Evolutionary conservation across 1,139 yeast species (phyloP).

Genomic region (Kodamaea ohmeri): DNA sequence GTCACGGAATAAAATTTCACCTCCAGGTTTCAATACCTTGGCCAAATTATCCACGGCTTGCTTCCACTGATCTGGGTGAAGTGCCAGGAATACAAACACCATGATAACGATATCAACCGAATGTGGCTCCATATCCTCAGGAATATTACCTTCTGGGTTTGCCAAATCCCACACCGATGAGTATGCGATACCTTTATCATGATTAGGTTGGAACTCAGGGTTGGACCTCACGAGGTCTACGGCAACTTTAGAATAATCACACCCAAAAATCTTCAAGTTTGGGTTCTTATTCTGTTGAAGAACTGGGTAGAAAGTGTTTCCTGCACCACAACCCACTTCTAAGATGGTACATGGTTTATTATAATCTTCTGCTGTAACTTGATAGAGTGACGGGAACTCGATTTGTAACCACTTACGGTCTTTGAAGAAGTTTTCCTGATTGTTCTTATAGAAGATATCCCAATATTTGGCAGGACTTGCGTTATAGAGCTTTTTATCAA

Average conservation of each 20-base stretch:
- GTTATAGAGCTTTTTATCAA: constrained; percentile 76
- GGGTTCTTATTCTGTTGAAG: constrained; percentile 78
- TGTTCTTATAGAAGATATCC: constrained; percentile 91
- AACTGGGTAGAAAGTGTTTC: constrained; percentile 92
- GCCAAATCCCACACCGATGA: constrained; percentile 97
- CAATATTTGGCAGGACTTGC: constrained; percentile 89
- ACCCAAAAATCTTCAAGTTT: constrained; percentile 72
- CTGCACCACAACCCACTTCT: constrained; percentile 98
- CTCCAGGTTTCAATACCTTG: constrained; percentile 86
- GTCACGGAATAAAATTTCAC: constrained; percentile 84
- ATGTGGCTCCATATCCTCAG: constrained; percentile 77
- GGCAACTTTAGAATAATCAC: constrained; percentile 88
- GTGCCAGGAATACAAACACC: constrained; percentile 91
- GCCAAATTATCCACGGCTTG: constrained; percentile 70
- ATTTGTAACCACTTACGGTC: constrained; percentile 95
- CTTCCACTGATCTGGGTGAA: constrained; percentile 89
- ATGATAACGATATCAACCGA: constrained; percentile 88
- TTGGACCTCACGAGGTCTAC: constrained; percentile 75
- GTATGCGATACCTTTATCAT: constrained; percentile 57
- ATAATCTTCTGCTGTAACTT: constrained; percentile 63
- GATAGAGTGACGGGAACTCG: constrained; percentile 84
- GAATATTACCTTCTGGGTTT: constrained; percentile 67
- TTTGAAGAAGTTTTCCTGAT: constrained; percentile 89
- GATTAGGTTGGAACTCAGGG: constrained; percentile 50
- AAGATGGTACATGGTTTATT: constrained; percentile 71